Conservation (phyloP, 306 rosid genomes). For the Vigna reflexopilosa region DNA sequence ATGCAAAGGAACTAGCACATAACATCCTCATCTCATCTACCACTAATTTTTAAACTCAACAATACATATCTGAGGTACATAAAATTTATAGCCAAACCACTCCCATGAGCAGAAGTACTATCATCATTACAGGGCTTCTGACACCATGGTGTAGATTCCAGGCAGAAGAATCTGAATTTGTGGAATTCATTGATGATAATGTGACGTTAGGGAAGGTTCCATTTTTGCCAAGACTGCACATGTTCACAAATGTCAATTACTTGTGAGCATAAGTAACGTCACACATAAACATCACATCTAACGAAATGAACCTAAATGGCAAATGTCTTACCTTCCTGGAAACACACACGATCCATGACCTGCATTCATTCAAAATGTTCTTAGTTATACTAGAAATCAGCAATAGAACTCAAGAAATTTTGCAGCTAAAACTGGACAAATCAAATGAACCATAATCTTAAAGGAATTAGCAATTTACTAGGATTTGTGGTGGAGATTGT, state of each 20-base stretch:
- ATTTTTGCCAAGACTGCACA: constrained; percentile 70
- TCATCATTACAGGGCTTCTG: constrained; percentile 52
- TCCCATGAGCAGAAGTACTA: constrained; percentile 52
- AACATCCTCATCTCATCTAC: constrained; percentile 42
- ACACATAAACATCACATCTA: background rate
- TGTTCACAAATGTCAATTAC: constrained; percentile 33
- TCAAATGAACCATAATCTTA: background rate
- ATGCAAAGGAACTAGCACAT: constrained; percentile 39
- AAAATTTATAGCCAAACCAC: constrained; percentile 53
- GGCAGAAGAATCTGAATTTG: constrained; percentile 66
- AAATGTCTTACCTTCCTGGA: constrained; percentile 65
- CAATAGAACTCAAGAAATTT: background rate
- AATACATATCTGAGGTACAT: constrained; percentile 17
- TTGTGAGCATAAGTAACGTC: constrained; percentile 10
- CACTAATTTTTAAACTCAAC: constrained; percentile 50
- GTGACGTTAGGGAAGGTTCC: constrained; percentile 53
- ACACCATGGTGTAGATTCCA: constrained; percentile 34
- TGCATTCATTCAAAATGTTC: constrained; percentile 47
- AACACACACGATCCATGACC: constrained; percentile 77
- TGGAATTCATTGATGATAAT: constrained; percentile 75
- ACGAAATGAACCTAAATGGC: constrained; percentile 23
- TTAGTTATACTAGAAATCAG: background rate
- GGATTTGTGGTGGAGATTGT: constrained; percentile 85
- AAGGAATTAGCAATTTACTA: constrained; percentile 56
- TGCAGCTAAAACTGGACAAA: too few relatives aligned